phyloP scores from a whole-genome alignment of 148 eudicot species.

The Rheum nobile region DNA sequence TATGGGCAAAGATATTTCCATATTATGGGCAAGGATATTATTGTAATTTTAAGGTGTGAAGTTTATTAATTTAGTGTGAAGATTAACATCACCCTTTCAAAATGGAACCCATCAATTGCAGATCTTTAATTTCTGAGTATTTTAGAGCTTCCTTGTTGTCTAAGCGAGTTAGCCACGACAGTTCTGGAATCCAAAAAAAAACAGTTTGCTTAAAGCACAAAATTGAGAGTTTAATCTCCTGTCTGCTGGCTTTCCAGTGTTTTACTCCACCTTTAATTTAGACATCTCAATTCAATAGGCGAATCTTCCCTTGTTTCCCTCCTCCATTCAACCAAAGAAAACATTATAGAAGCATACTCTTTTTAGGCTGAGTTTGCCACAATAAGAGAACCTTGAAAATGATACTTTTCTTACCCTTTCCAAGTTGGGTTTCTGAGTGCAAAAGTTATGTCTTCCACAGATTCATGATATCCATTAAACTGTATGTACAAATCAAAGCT shows the following conservation, averaged over 20 bases:
- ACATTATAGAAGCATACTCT: not conserved
- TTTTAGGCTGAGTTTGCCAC: not conserved
- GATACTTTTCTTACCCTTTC: not conserved
- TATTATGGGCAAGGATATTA: too few species aligned
- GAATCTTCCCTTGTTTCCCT: not conserved
- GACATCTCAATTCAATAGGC: not conserved
- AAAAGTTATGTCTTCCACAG: too few species aligned
- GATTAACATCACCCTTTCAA: not conserved
- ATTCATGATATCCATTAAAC: too few species aligned
- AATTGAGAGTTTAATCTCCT: not conserved
- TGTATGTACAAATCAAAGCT: not conserved
- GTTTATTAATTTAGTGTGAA: too few species aligned
- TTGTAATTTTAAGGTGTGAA: too few species aligned
- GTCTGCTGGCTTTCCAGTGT: constrained; percentile 1
- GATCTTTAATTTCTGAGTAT: not conserved
- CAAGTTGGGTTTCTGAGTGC: not conserved
- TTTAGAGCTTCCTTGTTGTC: not conserved
- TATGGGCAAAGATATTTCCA: too few species aligned
- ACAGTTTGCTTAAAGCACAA: not conserved
- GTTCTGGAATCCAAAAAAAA: not conserved
- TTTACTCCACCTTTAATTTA: constrained; percentile 1
- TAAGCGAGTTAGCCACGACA: not conserved
- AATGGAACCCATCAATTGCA: not conserved
- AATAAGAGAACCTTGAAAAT: not conserved
- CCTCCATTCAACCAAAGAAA: not conserved